A percentile compares a stretch with the other conserved stretches of the same genome.
Conservation (phyloP, 2,329 filamentous ascomycete species). For the Diaporthe sp. region DNA sequence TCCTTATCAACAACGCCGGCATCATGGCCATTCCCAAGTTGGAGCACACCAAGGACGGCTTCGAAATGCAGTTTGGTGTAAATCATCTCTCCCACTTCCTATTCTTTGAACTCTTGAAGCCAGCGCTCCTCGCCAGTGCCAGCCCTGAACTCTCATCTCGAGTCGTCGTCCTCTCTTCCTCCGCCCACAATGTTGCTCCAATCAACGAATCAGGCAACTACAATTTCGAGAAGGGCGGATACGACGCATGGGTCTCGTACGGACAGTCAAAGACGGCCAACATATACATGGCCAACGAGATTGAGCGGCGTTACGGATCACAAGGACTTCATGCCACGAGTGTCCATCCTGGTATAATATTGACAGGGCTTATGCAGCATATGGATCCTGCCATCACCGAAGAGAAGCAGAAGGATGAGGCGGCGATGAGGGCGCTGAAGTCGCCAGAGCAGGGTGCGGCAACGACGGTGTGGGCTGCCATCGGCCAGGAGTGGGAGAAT, state of each 20-base stretch:
- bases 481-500: not conserved
- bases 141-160: conserved; percentile 47
- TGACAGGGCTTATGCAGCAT: not conserved
- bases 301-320: conserved; percentile 58
- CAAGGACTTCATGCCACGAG: not conserved
- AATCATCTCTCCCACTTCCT: conserved; percentile 68
- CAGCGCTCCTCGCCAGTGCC: conserved; percentile 55
- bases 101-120: conserved; percentile 62
- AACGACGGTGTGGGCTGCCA: not conserved
- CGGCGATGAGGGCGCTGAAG: not conserved
- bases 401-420: not conserved
- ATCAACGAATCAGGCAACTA: conserved; percentile 54
- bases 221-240: conserved; percentile 48
- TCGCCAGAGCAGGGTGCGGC: not conserved
- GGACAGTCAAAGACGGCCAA: conserved; percentile 32
- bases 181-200: conserved; percentile 51
- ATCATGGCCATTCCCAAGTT: conserved; percentile 47
- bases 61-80: conserved; percentile 65
- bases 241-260: conserved; percentile 61
- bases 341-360: not conserved
- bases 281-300: conserved; percentile 61
- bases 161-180: conserved; percentile 58
- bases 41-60: conserved; percentile 57
- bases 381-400: not conserved
- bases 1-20: conserved; percentile 59